A percentile compares a stretch with the other conserved stretches of the same genome.
Evolutionary conservation across 441 rosid species (phyloP).

Genomic region (Omphalea diandra): DNA sequence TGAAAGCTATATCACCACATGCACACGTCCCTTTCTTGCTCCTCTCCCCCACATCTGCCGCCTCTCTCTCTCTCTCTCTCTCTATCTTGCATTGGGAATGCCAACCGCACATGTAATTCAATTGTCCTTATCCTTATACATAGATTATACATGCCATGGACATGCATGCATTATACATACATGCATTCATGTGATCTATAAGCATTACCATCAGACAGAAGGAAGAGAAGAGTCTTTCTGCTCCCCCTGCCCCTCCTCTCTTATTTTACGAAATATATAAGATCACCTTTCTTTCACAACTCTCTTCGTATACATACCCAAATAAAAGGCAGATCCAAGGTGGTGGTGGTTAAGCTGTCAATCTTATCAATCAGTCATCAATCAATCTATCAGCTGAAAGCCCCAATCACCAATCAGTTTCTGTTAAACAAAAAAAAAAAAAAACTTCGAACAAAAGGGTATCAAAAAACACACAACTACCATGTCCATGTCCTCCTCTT

Average conservation of each 20-base stretch:
- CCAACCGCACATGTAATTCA: conserved; percentile 44
- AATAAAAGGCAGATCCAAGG: conserved; percentile 46
- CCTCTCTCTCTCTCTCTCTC: conserved; percentile 32
- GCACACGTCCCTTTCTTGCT: conserved; percentile 84
- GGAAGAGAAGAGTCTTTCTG: conserved; percentile 20
- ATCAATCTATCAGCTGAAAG: conserved; percentile 34
- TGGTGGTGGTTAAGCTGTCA: conserved; percentile 47
- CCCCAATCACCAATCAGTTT: conserved; percentile 39
- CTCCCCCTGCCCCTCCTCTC: conserved; percentile 4
- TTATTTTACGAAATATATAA: conserved; percentile 21
- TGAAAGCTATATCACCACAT: conserved; percentile 61
- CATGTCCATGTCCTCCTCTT: conserved; percentile 63
- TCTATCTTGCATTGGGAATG: conserved; percentile 43
- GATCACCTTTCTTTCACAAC: conserved; percentile 32
- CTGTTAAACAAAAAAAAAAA: no score
- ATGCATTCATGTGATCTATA: conserved; percentile 3
- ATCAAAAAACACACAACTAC: conserved; percentile 18
- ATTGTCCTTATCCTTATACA: conserved; percentile 9
- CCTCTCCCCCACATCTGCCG: conserved; percentile 65
- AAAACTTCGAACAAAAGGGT: conserved; percentile 23
- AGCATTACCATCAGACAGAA: conserved; percentile 12
- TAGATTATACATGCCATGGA: not conserved
- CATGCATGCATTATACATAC: conserved; percentile 12
- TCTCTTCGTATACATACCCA: conserved; percentile 11
- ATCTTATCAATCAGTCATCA: conserved; percentile 45